Conservation (phyloP, 2,329 filamentous ascomycete genomes). For the Sporothrix brunneoviolacea region DNA sequence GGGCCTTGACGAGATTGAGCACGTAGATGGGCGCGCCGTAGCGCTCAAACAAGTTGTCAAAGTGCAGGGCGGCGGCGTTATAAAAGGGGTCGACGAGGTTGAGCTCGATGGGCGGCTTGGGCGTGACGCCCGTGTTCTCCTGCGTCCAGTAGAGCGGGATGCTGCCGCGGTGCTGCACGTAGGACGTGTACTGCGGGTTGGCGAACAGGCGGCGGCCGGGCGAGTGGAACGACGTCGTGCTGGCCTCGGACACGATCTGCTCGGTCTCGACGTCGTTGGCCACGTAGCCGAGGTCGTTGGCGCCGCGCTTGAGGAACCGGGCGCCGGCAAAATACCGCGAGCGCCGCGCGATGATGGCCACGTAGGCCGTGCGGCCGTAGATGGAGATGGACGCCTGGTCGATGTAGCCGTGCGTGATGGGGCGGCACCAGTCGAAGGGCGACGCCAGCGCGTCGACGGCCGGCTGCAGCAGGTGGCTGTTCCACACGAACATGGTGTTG, state of each 20-base stretch:
- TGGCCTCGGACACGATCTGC: constrained; percentile 91
- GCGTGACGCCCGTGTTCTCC: constrained; percentile 88
- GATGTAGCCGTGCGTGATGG: constrained; percentile 93
- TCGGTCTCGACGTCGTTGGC: constrained; percentile 99
- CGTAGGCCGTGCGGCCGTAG: constrained; percentile 82
- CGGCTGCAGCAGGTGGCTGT: constrained; percentile 77
- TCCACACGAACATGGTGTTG: constrained; percentile 98
- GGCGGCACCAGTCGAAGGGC: constrained; percentile 91
- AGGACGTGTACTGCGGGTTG: constrained; percentile 89
- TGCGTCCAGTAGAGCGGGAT: constrained; percentile 98
- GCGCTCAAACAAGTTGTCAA: constrained; percentile 86
- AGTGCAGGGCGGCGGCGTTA: constrained; percentile 84
- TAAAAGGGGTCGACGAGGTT: constrained; percentile 97
- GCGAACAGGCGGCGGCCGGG: constrained; percentile 79
- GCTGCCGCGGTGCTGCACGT: constrained; percentile 92
- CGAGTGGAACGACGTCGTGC: constrained; percentile 92
- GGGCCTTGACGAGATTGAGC: constrained; percentile 82
- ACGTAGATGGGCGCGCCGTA: constrained; percentile 92
- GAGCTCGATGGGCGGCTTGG: constrained; percentile 91
- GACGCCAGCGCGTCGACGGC: constrained; percentile 64
- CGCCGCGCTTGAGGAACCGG: constrained; percentile 86
- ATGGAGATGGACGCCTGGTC: constrained; percentile 81
- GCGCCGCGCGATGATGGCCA: constrained; percentile 86
- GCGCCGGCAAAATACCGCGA: constrained; percentile 93
- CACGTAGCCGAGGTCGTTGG: constrained; percentile 91